Evolutionary conservation across 495 filamentous ascomycete species (phyloP).

Genomic region (Xylaria venustula): DNA sequence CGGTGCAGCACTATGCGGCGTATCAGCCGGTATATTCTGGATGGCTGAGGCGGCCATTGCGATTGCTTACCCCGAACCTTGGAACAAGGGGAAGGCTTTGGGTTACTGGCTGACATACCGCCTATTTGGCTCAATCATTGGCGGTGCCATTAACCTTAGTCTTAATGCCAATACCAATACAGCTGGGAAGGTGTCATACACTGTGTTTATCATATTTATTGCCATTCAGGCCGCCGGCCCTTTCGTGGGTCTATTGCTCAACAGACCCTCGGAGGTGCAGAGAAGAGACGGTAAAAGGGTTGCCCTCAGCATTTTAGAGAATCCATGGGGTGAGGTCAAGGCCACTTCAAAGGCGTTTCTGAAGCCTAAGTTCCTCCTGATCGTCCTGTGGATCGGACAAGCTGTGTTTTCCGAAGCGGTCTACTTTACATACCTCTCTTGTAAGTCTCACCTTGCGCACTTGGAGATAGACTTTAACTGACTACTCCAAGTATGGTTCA

Average conservation of each 20-base stretch:
- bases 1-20: slow-evolving; percentile 63
- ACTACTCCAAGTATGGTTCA: slow-evolving; percentile 51
- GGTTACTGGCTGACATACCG: slow-evolving; percentile 64
- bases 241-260: slow-evolving; percentile 54
- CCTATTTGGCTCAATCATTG: slow-evolving; percentile 60
- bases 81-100: slow-evolving; percentile 58
- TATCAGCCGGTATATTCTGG: slow-evolving; percentile 68
- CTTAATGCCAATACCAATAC: slow-evolving; percentile 53
- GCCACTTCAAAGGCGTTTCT: slow-evolving; percentile 50
- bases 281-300: slow-evolving; percentile 56
- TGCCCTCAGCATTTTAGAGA: slow-evolving; percentile 45
- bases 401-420: slow-evolving; percentile 61
- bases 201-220: slow-evolving; percentile 61
- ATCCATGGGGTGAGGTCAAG: slow-evolving; percentile 51
- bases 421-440: slow-evolving; percentile 57
- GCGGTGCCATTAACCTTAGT: slow-evolving; percentile 62
- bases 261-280: slow-evolving; percentile 52
- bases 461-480: neutral
- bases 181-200: slow-evolving; percentile 61
- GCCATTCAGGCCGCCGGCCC: slow-evolving; percentile 58
- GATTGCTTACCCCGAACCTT: slow-evolving; percentile 61
- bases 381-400: slow-evolving; percentile 61
- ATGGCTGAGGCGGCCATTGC: slow-evolving; percentile 65
- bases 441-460: slow-evolving; percentile 17
- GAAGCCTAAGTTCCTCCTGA: slow-evolving; percentile 51